Base-by-base conservation (phyloP, 352 stramenopile species). In the Pythium utonaiense region DNA sequence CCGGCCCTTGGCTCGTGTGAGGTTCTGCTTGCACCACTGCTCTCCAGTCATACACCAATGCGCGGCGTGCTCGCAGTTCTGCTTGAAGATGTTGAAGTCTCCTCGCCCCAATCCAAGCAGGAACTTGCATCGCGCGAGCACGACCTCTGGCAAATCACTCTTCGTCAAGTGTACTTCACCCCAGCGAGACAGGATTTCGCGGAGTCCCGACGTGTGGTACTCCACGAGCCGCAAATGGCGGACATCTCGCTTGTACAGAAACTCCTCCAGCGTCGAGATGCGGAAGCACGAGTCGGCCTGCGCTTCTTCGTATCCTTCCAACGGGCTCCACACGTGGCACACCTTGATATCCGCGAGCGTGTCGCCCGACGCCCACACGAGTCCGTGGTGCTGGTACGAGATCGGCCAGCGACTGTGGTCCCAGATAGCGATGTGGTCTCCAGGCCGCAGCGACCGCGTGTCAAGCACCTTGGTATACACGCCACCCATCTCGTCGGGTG, bases 1-100 rank as follows among this genome's bases (percentile, higher is more conserved):
- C 24, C 83, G 74, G 10, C 80, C 77, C 25, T 75, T 79, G 1
- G 76, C 80, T 34, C 88, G 83, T 1, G 83, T 91, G 14, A 95
- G 69, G 21, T 74, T 91, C 60, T 95, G 86, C 65, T 95, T 95
- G 71, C 81, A 93, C 86, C 86, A 95, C 67, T 95, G 86, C 69
- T 95, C 79, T 50, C 86, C 86, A 1, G 86, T 95, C 86, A 91
- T 95, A 62, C 86, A 95, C 86, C 86, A 95, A 54, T 95, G 83
- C 13, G 86, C 86, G 6, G 84, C 82, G 53, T 95, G 86, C 56
- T 95, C 86, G 67, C 86, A 95, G 61, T 95, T 95, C 68, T 95
- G 86, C 30, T 75, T 87, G 56, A 95, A 93, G 57, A 95, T 89
- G 58, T 95, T 93, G 45, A 95, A 95, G 33, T 95, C 83, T 28